Evolutionary conservation across 176 grass and related monocot species (phyloP), one percentile per base, ranked within the genome.

Genomic region (Coix lacrymajobi): DNA sequence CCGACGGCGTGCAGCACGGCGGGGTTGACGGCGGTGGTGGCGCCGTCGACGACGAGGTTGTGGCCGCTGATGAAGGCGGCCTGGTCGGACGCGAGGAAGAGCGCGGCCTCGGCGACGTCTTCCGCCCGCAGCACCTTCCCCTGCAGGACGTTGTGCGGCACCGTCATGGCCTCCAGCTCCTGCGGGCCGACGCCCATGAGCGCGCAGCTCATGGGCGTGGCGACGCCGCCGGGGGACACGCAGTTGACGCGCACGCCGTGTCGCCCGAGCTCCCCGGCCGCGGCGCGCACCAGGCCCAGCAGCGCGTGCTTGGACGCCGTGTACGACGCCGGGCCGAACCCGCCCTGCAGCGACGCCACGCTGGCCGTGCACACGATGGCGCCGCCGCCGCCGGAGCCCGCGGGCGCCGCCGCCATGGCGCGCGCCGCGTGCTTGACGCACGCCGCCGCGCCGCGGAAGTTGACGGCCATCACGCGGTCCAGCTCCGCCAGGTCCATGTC

Each of bases 261-360:
- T 2, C 20, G 83, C 8, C 94, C 94, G 3, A 97, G 92, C 80
- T 94, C 94, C 1, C 79, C 83, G 0, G 94, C 87, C 3, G 94
- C 92, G 4, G 87, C 85, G 46, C 85, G 83, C 30, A 97, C 91
- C 70, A 97, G 74, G 41, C 94, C 91, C 63, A 92, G 62, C 68
- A 97, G 43, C 13, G 94, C 94, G 67, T 94, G 94, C 88, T 97
- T 97, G 38, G 94, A 97, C 19, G 91, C 87, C 44, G 86, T 88
- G 85, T 97, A 97, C 25, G 92, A 71, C 2, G 87, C 85, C 5
- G 92, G 94, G 1, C 89, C 94, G 52, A 73, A 83, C n/a, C 92
- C 92, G 4, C 83, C 94, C 72, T 90, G 87, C 17, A 36, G 38
- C 33, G 92, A 75, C 48, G 87, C 75, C 22, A 97, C 87, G 40